Base-by-base conservation (phyloP, 192 early-diverging fungal species). In the Phlyctochytrium arcticum region DNA sequence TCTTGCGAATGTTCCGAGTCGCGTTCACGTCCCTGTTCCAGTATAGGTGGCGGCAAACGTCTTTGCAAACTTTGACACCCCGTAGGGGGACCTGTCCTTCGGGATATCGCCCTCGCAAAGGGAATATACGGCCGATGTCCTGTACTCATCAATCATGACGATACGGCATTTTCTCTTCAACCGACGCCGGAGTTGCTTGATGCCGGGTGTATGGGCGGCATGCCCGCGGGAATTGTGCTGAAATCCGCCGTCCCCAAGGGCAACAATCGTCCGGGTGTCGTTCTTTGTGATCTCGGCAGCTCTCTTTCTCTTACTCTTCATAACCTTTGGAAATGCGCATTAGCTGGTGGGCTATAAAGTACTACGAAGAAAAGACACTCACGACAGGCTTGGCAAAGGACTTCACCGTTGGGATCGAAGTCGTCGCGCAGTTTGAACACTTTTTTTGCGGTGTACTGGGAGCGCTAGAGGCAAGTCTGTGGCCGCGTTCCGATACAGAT, bases 1-100 rank as follows among this genome's bases (percentile, higher is more conserved):
- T 62, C 10, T 51, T 53, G 6, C 48, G 42, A 6, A 62, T 53
- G 60, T 62, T 51, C 61, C 61, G 27, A 5, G 61, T 49, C 31
- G 61, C 49, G 30, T 63, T 63, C 26, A 63, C 61, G 49, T 63
- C 61, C 49, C 48, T n/a, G 62, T 63, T 53, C 48, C 48, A 63
- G 30, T 53, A 47, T 23, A 35, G 42, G 0, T 44, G 50, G 27
- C 24, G 15, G 37, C 60, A 62, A 17, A 51, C n/a, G 50, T 53
- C 49, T 26, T 54, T 50, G 49, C 62, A 63, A 50, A 63, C 33
- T 37, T 61, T 62, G 47, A 62, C 47, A 46, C 44, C 4, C 60
- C 60, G 33, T 17, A 8, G 30, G 27, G 24, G 10, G 15, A 21
- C 29, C 4, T 27, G 36, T 62, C 51, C 30, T 7, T 7, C 48